Evolutionary conservation across 177 flowering plant species (phyloP).

Genomic region (Vitis hybrid): DNA sequence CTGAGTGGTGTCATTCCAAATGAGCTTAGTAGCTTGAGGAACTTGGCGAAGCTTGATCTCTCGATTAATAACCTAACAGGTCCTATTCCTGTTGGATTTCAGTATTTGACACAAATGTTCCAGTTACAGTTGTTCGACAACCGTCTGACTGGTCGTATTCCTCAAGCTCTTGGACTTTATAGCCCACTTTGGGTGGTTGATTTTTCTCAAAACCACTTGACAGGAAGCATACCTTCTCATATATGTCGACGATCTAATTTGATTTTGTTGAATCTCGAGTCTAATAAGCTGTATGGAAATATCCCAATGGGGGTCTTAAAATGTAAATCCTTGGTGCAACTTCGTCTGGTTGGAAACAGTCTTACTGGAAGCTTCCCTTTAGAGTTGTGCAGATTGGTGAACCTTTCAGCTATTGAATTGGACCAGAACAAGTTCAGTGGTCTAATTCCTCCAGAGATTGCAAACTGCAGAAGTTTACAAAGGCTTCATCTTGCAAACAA

Average conservation of each 20-base stretch:
- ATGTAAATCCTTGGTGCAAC: slow-evolving; percentile 56
- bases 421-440: slow-evolving; percentile 63
- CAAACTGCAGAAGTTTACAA: slow-evolving; percentile 57
- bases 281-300: slow-evolving; percentile 60
- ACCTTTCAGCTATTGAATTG: slow-evolving; percentile 62
- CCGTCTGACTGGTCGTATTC: slow-evolving; percentile 57
- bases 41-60: slow-evolving; percentile 64
- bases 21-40: slow-evolving; percentile 53
- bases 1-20: slow-evolving; percentile 65
- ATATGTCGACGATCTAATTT: slow-evolving; percentile 55
- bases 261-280: slow-evolving; percentile 54
- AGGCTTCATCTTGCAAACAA: slow-evolving; percentile 68
- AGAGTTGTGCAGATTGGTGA: slow-evolving; percentile 55
- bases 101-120: slow-evolving; percentile 43
- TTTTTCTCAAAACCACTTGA: slow-evolving; percentile 57
- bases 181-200: slow-evolving; percentile 74
- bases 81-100: slow-evolving; percentile 62
- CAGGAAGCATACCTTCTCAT: slow-evolving; percentile 63
- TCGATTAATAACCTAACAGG: slow-evolving; percentile 70
- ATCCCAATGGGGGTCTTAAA: slow-evolving; percentile 58
- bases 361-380: slow-evolving; percentile 68
- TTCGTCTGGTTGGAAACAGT: slow-evolving; percentile 55
- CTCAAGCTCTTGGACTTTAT: slow-evolving; percentile 58
- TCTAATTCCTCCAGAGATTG: slow-evolving; percentile 58
- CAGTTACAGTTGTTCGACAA: slow-evolving; percentile 73